Evolutionary conservation across 2,329 filamentous ascomycete genomes (phyloP), one percentile per base, ranked within the genome.

Genomic region (Botryosphaeria dothidea): DNA sequence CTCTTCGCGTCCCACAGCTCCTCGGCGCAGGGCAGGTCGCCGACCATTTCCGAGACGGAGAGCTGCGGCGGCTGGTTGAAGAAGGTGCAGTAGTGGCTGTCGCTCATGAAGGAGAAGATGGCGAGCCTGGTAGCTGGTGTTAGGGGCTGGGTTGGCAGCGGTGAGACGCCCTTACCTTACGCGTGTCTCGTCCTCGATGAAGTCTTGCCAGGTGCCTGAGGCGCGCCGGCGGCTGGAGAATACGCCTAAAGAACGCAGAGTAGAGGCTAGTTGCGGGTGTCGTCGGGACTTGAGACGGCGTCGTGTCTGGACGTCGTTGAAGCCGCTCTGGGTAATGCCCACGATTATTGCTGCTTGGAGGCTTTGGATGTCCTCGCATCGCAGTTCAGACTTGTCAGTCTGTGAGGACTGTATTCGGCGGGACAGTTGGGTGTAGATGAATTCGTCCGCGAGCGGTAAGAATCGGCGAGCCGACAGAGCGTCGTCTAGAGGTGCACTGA

Each of bases 281-380:
- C 61, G 46, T 48, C 62, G 61, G 27, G 62, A 43, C 52, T 43
- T 29, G 15, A 66, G 3, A 7, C 65, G 29, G 15, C 36, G 21
- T 54, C 61, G 13, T 34, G 31, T 21, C 49, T 23, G 48, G 4
- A n/a, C n/a, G 29, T 66, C 61, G 4, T 48, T 54, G 15, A 48
- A 60, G 46, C 57, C 62, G 52, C 52, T 58, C n/a, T 31, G 61
- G 15, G 64, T 2, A 4, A 61, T 36, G 23, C 41, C 51, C 1
- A 66, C 38, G 25, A 66, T 31, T 15, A 66, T 23, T 15, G 49
- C 65, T 11, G 65, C 65, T 27, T 66, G 65, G 15, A 66, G 36
- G 17, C 52, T 43, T 23, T 66, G 48, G 36, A 64, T 9, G 29
- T 45, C 58, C 19, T 64, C 49, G 3, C 9, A 58, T 49, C 38